Base-by-base conservation (phyloP, 1,284 basidiomycete species). In the Stereum hirsutum region DNA sequence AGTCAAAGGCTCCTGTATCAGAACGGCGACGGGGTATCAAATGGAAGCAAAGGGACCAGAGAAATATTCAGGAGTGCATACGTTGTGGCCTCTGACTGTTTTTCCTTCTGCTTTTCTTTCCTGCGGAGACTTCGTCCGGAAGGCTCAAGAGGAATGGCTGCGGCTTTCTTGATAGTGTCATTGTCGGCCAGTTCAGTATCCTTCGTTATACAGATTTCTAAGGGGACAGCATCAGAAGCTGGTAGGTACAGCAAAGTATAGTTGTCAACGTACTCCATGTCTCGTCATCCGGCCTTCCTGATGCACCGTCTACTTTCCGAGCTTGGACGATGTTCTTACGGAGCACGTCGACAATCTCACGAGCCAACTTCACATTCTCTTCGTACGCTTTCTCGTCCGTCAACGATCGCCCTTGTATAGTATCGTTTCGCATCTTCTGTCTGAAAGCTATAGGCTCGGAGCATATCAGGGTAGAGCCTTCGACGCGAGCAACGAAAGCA, bases 151-250 rank as follows among this genome's bases (percentile, higher is more conserved):
- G n/a, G 41, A 66, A 58, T 5, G 65, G 60, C 31, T 62, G 63
- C 21, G 73, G 69, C 39, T 60, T 67, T 59, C n/a, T 83, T 88
- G 50, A 89, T 73, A 3, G 74, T 67, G 2, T 81, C 74, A 51
- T 89, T 89, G 36, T 75, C 73, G 6, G 86, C 86, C 3, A 89
- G 63, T 53, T 89, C 86, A 0, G 81, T 87, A 42, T 87, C 66
- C 33, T 76, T 61, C 3, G 75, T 85, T 35, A 89, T 65, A 37
- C 70, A 70, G 33, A 89, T 53, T 46, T 68, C 86, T 88, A 47
- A 3, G 32, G 31, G 5, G 12, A 25, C 17, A 12, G 19, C 15
- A 14, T 54, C 32, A 50, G 37, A 20, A 24, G 10, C n/a, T 23
- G 26, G 6, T 12, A 12, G 3, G 14, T 34, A 46, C 20, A 19